A percentile compares a stretch with the other conserved stretches of the same genome.
phyloP scores from a whole-genome alignment of 2,329 filamentous ascomycete species.

The Penicillium sp. region DNA sequence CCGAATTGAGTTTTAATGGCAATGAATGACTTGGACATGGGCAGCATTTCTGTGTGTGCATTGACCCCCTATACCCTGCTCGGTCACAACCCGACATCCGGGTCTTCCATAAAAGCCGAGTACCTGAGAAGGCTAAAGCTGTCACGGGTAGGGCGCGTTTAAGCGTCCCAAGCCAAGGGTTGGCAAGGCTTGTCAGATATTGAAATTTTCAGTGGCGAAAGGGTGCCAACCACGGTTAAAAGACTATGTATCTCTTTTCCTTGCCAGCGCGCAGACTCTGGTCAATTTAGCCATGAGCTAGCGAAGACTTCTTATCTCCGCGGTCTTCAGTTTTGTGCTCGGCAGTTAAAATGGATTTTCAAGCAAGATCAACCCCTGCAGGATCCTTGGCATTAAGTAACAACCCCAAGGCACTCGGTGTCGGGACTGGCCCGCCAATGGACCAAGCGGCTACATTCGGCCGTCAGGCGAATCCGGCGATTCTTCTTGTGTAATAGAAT shows the following conservation, averaged over 20 bases:
- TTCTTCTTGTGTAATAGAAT: constrained; percentile 22
- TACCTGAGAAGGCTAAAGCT: background rate
- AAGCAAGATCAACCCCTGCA: background rate
- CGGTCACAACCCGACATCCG: background rate
- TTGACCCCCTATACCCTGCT: background rate
- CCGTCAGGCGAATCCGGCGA: constrained; percentile 9
- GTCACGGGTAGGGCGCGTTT: background rate
- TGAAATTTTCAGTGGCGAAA: constrained; percentile 5
- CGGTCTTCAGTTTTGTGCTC: background rate
- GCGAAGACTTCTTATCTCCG: too few relatives aligned
- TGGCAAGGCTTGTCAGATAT: constrained; percentile 1
- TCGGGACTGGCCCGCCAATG: background rate
- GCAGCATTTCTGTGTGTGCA: background rate
- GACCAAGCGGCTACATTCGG: constrained; percentile 17
- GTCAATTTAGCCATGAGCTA: too few relatives aligned
- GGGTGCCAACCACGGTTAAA: constrained; percentile 7
- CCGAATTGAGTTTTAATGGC: background rate
- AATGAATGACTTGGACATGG: background rate
- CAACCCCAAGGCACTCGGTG: constrained; percentile 3
- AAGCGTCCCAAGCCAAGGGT: background rate
- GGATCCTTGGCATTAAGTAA: constrained; percentile 11
- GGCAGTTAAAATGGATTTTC: background rate
- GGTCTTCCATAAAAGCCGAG: background rate
- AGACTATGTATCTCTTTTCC: background rate
- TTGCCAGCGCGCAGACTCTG: background rate